Base-by-base conservation (phyloP, 2,329 filamentous ascomycete genomes). In the Nigrograna mackinnonii region DNA sequence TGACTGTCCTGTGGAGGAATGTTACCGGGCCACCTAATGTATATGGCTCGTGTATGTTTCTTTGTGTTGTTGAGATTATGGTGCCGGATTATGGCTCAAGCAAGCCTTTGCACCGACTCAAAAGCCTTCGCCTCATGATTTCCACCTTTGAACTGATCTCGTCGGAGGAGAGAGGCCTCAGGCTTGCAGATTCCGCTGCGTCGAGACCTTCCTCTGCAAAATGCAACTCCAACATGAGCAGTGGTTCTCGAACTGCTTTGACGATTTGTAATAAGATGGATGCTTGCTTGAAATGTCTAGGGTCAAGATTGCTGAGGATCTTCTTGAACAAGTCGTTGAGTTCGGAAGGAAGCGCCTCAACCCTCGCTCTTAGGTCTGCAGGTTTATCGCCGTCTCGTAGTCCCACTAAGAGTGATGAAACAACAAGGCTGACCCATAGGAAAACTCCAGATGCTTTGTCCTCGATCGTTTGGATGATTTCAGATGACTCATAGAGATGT, bases 1-100 rank as follows among this genome's bases (percentile, higher is more conserved):
- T 43, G 21, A 44, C 41, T 13, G 45, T 44, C 5, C 33, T 36
- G 36, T 47, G 45, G 7, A 46, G 40, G 30, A 43, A 22, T 18
- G 24, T 28, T 12, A 12, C 24, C 14, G 14, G 24, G 11, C 14
- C 24, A 11, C 11, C 24, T 28, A 28, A 14, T 11, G 24, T 12
- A 28, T 28, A 28, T 14, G 24, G 14, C 14, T 28, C 24, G 24
- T 28, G 14, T 28, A 14, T 11, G 14, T 28, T 14, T 28, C 14
- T 28, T 12, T 14, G 11, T 28, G 24, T 28, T 28, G 24, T 28
- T 28, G 37, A 7, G 6, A 32, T n/a, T 12, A 6, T 22, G 2
- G 9, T 17, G 43, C 30, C 19, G 31, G 20, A 6, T 16, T 7
- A 18, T 11, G 14, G 6, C 30, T 19, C 36, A 38, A 46, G 24